Evolutionary conservation across 805 yeast species (phyloP).

Genomic region (Candida parachauliodes): DNA sequence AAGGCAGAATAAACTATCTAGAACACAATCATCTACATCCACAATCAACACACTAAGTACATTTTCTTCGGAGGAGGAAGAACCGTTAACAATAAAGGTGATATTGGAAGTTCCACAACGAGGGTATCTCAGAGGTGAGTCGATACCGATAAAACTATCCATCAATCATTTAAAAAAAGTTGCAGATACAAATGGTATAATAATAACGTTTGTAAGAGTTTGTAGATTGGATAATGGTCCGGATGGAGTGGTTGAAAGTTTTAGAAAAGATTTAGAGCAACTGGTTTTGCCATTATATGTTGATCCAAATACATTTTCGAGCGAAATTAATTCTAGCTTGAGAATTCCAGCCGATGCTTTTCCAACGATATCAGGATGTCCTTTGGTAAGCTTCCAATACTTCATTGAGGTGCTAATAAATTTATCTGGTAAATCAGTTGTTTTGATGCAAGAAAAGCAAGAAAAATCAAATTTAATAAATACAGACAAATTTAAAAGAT

Average conservation of each 20-base stretch:
- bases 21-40: constrained; percentile 10
- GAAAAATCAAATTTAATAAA: constrained; percentile 54
- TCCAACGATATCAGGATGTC: constrained; percentile 74
- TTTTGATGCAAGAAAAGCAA: constrained; percentile 24
- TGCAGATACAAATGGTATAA: constrained; percentile 67
- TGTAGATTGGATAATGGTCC: constrained; percentile 60
- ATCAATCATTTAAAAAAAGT: constrained; percentile 69
- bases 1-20: constrained; percentile 10
- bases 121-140: constrained; percentile 79
- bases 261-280: constrained; percentile 81
- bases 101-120: constrained; percentile 44
- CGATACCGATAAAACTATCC: constrained; percentile 64
- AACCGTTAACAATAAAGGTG: constrained; percentile 24
- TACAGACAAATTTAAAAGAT: constrained; percentile 73
- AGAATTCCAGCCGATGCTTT: constrained; percentile 81
- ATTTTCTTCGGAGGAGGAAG: constrained; percentile 7
- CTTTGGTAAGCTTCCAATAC: constrained; percentile 75
- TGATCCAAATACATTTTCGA: constrained; percentile 59
- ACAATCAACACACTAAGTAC: constrained; percentile 9
- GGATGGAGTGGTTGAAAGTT: constrained; percentile 64
- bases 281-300: constrained; percentile 70
- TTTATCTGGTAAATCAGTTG: constrained; percentile 56
- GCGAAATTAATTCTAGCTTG: constrained; percentile 58
- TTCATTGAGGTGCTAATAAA: constrained; percentile 82
- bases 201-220: constrained; percentile 75